Evolutionary conservation across 2,329 filamentous ascomycete genomes (phyloP).

Genomic region (Sclerotinia nivalis): DNA sequence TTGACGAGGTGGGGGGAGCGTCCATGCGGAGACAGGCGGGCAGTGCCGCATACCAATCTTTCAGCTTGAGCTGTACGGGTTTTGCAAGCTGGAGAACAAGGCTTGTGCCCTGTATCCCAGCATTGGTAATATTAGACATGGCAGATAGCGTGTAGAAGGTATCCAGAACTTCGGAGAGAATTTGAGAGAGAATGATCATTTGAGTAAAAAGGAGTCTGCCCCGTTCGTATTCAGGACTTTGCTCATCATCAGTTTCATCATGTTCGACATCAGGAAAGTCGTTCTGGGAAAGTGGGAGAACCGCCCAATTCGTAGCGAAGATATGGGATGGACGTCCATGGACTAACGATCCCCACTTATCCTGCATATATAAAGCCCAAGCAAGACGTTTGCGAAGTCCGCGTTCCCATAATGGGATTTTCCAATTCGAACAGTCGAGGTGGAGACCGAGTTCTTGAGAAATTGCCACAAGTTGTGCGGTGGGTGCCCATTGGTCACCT

Average conservation of each 20-base stretch:
- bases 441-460: constrained; percentile 87
- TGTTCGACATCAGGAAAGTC: constrained; percentile 75
- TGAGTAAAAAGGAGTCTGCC: constrained; percentile 72
- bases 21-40: constrained; percentile 65
- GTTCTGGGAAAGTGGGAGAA: constrained; percentile 61
- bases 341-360: constrained; percentile 86
- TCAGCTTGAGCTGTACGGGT: constrained; percentile 78
- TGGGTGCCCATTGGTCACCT: constrained; percentile 79
- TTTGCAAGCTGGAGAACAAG: constrained; percentile 75
- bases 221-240: constrained; percentile 61
- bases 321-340: constrained; percentile 83
- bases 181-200: constrained; percentile 73
- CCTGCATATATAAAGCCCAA: constrained; percentile 93
- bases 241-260: constrained; percentile 62
- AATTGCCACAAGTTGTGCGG: constrained; percentile 82
- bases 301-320: constrained; percentile 71
- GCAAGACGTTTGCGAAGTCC: constrained; percentile 81
- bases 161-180: constrained; percentile 77
- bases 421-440: constrained; percentile 83
- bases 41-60: constrained; percentile 78
- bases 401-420: constrained; percentile 84
- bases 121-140: constrained; percentile 66
- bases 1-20: constrained; percentile 48
- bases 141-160: constrained; percentile 80
- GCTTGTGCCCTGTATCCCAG: constrained; percentile 69